A percentile compares a stretch with the other conserved stretches of the same genome.
These are phyloP conservation scores for Leccinum boreale DNA, from an alignment of 768 basidiomycete genomes.

Conservation along the genomic window DNA sequence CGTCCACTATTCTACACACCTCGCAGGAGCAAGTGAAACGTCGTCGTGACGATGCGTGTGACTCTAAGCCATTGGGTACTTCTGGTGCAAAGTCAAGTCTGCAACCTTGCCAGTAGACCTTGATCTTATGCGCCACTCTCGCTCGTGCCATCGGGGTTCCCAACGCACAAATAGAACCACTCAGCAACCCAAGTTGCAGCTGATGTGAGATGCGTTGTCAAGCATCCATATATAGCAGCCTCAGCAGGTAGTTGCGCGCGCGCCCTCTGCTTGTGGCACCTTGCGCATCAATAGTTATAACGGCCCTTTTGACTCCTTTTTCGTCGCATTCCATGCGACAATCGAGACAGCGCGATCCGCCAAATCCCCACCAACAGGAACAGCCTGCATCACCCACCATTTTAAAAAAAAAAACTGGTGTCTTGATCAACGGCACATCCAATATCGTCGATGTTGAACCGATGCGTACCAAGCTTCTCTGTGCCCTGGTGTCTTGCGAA, in stretches of 20 bases:
- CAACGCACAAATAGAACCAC: too few relatives aligned
- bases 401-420: background rate
- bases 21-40: too few relatives aligned
- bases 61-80: background rate
- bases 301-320: conserved; percentile 34
- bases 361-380: conserved; percentile 79
- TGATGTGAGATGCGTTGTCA: conserved; percentile 42
- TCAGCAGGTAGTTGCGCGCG: conserved; percentile 59
- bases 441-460: too few relatives aligned
- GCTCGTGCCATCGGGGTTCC: conserved; percentile 6
- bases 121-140: conserved; percentile 17
- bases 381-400: conserved; percentile 25
- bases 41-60: background rate
- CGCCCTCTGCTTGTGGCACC: conserved; percentile 32
- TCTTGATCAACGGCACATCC: background rate
- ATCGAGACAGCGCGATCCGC: conserved; percentile 38
- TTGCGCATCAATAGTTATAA: conserved; percentile 47
- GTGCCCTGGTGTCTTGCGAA: too few relatives aligned
- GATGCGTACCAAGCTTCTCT: too few relatives aligned
- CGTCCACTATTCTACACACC: too few relatives aligned
- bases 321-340: conserved; percentile 44
- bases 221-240: conserved; percentile 63
- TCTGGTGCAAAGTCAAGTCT: too few relatives aligned
- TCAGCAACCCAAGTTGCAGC: background rate
- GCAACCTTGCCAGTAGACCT: conserved; percentile 8